Evolutionary conservation across 306 rosid species (phyloP).

Genomic region (Vigna reflexopilosa): DNA sequence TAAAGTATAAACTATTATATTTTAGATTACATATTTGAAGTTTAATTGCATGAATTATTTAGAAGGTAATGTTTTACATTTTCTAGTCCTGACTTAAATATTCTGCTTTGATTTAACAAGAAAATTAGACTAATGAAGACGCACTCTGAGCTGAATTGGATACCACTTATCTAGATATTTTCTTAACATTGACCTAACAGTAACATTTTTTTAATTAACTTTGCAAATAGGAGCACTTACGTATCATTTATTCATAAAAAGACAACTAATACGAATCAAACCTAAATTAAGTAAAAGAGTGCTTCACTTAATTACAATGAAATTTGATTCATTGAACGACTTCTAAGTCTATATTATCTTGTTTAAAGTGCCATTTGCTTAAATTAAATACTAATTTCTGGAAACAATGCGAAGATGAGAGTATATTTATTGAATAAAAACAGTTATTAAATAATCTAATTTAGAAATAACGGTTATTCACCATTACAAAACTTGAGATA

Average conservation of each 20-base stretch:
- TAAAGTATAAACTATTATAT: no score
- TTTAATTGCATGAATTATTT: not conserved
- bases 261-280: not conserved
- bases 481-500: not conserved
- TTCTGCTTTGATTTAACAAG: not conserved
- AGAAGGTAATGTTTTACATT: not conserved
- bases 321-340: not conserved
- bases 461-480: no score
- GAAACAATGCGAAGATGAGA: no score
- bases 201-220: not conserved
- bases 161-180: conserved; percentile 13
- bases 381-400: not conserved
- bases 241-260: not conserved
- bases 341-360: not conserved
- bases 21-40: no score
- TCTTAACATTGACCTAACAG: conserved; percentile 20
- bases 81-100: not conserved
- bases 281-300: not conserved
- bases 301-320: not conserved
- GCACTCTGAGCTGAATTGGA: conserved; percentile 6
- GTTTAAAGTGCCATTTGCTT: not conserved
- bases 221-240: conserved; percentile 9
- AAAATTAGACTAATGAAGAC: not conserved
- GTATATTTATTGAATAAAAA: not conserved
- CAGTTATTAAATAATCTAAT: not conserved